A percentile compares a stretch with the other conserved stretches of the same genome.
Evolutionary conservation across 768 basidiomycete genomes (phyloP).

Genomic region (Lactarius sp.): DNA sequence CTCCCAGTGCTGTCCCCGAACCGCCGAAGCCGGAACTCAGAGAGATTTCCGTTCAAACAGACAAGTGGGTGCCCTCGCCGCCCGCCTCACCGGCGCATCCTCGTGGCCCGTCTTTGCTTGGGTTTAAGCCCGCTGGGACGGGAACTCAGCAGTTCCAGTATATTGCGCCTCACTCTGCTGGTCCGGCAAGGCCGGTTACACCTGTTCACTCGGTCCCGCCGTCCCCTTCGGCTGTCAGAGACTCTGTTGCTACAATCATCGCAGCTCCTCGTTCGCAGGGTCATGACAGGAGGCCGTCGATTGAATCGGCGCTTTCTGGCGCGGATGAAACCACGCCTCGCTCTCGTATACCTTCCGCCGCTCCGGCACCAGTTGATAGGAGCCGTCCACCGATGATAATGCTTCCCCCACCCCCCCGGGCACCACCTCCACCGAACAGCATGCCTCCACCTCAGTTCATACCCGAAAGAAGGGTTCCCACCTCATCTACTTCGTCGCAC

Average conservation of each 20-base stretch:
- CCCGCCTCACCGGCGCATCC: conserved; percentile 34
- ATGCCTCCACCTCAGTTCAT: conserved; percentile 73
- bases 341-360: conserved; percentile 58
- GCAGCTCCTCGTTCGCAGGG: conserved; percentile 47
- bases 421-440: conserved; percentile 62
- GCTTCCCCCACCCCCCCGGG: conserved; percentile 70
- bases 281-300: conserved; percentile 63
- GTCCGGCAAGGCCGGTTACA: conserved; percentile 32
- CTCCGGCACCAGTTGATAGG: conserved; percentile 59
- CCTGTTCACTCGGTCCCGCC: conserved; percentile 37
- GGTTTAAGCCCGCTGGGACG: conserved; percentile 53
- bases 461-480: conserved; percentile 56
- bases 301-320: conserved; percentile 63
- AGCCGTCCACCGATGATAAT: conserved; percentile 81
- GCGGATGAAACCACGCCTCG: conserved; percentile 46
- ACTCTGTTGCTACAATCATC: conserved; percentile 46
- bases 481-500: conserved; percentile 41
- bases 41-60: conserved; percentile 80
- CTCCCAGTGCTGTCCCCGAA: conserved; percentile 27
- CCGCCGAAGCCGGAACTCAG: conserved; percentile 57
- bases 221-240: conserved; percentile 44
- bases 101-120: conserved; percentile 28
- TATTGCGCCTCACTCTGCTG: conserved; percentile 45
- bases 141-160: conserved; percentile 65
- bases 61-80: conserved; percentile 52